Evolutionary conservation across 345 rosid species (phyloP).

Genomic region (Populus alba): DNA sequence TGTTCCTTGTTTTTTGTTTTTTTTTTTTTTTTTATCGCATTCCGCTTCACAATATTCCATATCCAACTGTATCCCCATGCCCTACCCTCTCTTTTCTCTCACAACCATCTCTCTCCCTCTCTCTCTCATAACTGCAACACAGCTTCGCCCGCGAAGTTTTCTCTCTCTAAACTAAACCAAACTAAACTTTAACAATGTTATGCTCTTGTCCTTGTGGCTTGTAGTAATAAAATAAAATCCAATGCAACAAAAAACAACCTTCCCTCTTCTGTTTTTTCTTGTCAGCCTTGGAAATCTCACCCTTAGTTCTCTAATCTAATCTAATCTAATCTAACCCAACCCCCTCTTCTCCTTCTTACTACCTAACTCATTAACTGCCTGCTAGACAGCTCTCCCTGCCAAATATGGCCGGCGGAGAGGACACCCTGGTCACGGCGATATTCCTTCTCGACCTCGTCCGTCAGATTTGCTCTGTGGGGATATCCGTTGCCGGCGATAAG

Average conservation of each 20-base stretch:
- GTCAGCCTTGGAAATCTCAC: constrained; percentile 7
- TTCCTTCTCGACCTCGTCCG: constrained; percentile 21
- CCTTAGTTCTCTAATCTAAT: neutral
- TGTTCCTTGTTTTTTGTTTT: neutral
- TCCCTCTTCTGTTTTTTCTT: neutral
- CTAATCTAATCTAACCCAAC: neutral
- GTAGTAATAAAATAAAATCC: neutral
- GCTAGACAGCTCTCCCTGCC: neutral
- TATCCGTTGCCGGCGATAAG: constrained; percentile 8
- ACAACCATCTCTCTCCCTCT: constrained; percentile 4
- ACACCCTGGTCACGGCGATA: neutral
- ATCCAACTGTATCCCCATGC: constrained; percentile 47
- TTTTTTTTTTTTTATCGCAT: constrained; percentile 11
- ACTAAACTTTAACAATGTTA: neutral
- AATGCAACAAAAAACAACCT: neutral
- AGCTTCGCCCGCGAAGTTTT: constrained; percentile 37
- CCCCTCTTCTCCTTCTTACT: neutral
- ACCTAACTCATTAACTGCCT: neutral
- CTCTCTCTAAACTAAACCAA: neutral
- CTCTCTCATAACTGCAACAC: neutral
- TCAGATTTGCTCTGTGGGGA: constrained; percentile 11
- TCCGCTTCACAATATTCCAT: constrained; percentile 43
- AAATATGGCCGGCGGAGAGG: neutral
- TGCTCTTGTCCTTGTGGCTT: neutral
- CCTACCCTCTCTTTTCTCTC: neutral